Base-by-base conservation (phyloP, 2,329 filamentous ascomycete species). In the Fusarium zealandicum region DNA sequence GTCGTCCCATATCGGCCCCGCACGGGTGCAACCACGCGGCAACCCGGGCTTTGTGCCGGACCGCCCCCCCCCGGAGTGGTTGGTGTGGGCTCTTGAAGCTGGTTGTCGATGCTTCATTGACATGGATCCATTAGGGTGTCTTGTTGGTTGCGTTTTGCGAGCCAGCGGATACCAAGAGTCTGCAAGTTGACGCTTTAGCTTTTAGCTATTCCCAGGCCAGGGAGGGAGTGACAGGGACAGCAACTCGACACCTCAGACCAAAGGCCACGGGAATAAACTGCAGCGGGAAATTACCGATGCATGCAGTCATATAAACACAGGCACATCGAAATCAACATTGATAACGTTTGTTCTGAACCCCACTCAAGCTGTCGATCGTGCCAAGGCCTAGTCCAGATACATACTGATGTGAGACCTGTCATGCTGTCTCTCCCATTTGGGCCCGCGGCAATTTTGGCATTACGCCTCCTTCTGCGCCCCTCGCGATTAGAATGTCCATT, bases 361-460 rank as follows among this genome's bases (percentile, higher is more conserved):
- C 9, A 10, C 28, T 20, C 27, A 3, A 25, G 22, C 39, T 36
- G 17, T 44, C 38, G 43, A 49, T 38, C 53, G 42, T 49, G 30
- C 31, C 41, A 39, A 61, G 35, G 14, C 7, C 17, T 17, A 9
- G 18, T n/a, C n/a, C n/a, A n/a, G n/a, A n/a, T n/a, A 37, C 35
- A 35, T 30, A 50, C n/a, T n/a, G 25, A 31, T 27, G 22, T 59
- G 32, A 50, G 42, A 50, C 37, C n/a, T 50, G n/a, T n/a, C n/a
- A n/a, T n/a, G n/a, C n/a, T n/a, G 37, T 42, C 46, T 51, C 37
- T 37, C 16, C 12, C 40, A 9, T 44, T 33, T 32, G 25, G 18
- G 38, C 20, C 27, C 16, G n/a, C 33, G 32, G 27, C 44, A 55
- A 55, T 44, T 31, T 42, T 48, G 36, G 43, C 43, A 33, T 38